Evolutionary conservation across 768 basidiomycete species (phyloP), one percentile per base, ranked within the genome.

Genomic region (Xanthoconium stramineum): DNA sequence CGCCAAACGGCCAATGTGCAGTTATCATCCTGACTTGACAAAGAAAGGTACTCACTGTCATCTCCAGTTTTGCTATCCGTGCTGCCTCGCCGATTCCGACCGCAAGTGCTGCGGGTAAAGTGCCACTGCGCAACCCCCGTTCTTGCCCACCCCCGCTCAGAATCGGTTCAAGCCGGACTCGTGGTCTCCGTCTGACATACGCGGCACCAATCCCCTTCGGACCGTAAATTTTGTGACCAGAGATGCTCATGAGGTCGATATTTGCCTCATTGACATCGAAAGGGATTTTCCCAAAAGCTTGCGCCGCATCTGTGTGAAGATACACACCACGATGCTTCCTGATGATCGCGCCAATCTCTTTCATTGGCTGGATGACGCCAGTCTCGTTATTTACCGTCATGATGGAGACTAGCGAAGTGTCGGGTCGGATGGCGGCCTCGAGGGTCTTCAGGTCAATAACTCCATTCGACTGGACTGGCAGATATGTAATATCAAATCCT

Each of bases 331-430:
- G 87, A 68, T 96, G 87, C 73, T 91, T 89, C 67, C 88, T 87
- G 33, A 89, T 69, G 36, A 96, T 80, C 3, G 84, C 83, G 32
- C 96, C 96, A 53, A 99, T 99, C 70, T 98, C 94, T 69, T 91
- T 89, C 60, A 98, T 80, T 3, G 97, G 97, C 68, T 98, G 97
- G 53, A 99, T 97, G 61, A 98, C 95, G 24, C 97, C 97, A 5
- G 94, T 98, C 75, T 99, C 97, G 73, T 99, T 99, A 78, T 99
- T 99, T 56, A 99, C 97, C 17, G 91, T 83, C 97, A 99, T 99
- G 69, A 99, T 87, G 13, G 94, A 96, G 44, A 99, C 86, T n/a
- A 98, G 76, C 1, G 90, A 91, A 13, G 93, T 94, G 57, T 94
- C 93, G 10, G 94, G 94, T 33, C 93, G 86, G 55, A 99, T 94